A percentile compares a stretch with the other conserved stretches of the same genome.
phyloP scores from a whole-genome alignment of 2,329 filamentous ascomycete species.

The Aspergillus ruber region DNA sequence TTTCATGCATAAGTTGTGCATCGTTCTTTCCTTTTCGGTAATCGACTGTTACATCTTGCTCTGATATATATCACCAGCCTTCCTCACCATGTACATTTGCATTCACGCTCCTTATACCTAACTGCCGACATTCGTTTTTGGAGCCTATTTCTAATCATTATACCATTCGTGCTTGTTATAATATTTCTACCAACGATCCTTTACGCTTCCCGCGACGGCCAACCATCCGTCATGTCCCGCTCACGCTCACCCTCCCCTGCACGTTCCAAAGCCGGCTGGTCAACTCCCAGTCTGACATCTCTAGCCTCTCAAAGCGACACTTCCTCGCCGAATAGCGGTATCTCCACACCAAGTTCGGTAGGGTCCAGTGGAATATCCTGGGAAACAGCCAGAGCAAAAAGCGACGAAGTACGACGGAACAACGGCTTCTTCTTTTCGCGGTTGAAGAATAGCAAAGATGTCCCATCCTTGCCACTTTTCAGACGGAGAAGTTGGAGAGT shows the following conservation, averaged over 20 bases:
- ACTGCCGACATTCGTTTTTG: too few relatives aligned
- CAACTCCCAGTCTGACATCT: constrained; percentile 70
- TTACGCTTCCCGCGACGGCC: not conserved
- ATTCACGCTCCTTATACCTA: too few relatives aligned
- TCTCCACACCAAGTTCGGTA: constrained; percentile 16
- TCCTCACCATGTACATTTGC: too few relatives aligned
- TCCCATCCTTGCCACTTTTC: constrained; percentile 74
- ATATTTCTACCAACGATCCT: too few relatives aligned
- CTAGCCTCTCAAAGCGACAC: constrained; percentile 65
- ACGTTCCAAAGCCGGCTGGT: constrained; percentile 75
- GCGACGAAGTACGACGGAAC: constrained; percentile 65
- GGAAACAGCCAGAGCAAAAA: constrained; percentile 75
- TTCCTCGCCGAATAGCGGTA: constrained; percentile 55
- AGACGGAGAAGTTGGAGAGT: constrained; percentile 33
- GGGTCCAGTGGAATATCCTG: constrained; percentile 55
- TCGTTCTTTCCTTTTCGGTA: too few relatives aligned
- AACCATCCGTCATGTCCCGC: constrained; percentile 62
- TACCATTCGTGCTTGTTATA: too few relatives aligned
- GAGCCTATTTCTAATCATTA: too few relatives aligned
- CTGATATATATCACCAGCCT: too few relatives aligned
- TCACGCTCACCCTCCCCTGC: constrained; percentile 83
- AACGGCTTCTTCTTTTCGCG: constrained; percentile 86
- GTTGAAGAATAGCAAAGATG: constrained; percentile 64
- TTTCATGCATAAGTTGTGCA: too few relatives aligned
- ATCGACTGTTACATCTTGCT: too few relatives aligned